These are phyloP conservation scores for Metschnikowia baotianmanensis DNA, from an alignment of 805 yeast genomes.

Conservation along the genomic window DNA sequence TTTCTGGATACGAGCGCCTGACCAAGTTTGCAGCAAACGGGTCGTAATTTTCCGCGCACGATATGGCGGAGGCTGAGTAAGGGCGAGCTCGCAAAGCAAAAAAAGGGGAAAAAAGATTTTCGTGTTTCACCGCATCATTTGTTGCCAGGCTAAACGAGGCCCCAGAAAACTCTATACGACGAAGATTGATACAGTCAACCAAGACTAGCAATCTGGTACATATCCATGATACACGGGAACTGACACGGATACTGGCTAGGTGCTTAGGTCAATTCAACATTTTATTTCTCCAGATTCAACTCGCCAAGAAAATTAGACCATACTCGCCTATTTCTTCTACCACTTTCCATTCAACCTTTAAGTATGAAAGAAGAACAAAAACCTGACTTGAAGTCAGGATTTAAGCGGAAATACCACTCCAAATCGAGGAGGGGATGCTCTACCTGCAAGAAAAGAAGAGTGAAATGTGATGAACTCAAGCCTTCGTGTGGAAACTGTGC, in stretches of 20 bases:
- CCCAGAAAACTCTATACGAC: conserved; percentile 8
- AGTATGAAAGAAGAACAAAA: conserved; percentile 14
- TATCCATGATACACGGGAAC: conserved; percentile 2
- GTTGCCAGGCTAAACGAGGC: conserved; percentile 8
- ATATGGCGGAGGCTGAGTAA: conserved; percentile 6
- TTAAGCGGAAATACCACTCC: conserved; percentile 80
- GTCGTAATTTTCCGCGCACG: too few species aligned
- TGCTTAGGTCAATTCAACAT: conserved; percentile 7
- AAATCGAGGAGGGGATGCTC: conserved; percentile 88
- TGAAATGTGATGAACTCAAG: conserved; percentile 85
- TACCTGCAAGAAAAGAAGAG: conserved; percentile 85
- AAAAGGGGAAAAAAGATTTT: conserved; percentile 3
- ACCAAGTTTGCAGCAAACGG: too few species aligned
- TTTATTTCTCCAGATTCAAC: conserved; percentile 6
- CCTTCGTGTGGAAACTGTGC: conserved; percentile 79
- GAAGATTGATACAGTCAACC: conserved; percentile 3
- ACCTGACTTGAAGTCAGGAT: conserved; percentile 34
- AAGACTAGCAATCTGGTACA: background rate
- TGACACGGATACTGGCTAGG: conserved; percentile 3
- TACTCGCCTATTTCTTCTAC: background rate
- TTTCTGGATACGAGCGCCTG: too few species aligned
- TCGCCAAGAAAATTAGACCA: conserved; percentile 1
- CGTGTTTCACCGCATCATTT: conserved; percentile 5
- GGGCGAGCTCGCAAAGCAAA: background rate
- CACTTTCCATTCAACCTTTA: background rate